phyloP scores from a whole-genome alignment of 1,139 yeast genomes.

The Meyerozyma elateridarum region DNA sequence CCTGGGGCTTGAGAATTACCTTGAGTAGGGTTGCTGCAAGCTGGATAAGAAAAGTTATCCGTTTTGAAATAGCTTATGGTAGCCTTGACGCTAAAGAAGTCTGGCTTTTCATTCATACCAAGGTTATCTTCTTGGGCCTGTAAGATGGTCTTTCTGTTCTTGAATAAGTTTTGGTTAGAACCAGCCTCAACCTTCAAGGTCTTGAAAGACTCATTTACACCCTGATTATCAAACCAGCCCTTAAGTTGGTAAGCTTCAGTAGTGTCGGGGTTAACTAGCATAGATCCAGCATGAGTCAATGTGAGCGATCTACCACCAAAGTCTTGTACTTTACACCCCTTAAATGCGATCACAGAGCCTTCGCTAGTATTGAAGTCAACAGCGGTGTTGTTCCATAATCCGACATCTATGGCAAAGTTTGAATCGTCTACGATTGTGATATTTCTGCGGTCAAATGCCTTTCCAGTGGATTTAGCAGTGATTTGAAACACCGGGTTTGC shows the following conservation, averaged over 20 bases:
- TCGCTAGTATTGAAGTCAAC: constrained; percentile 65
- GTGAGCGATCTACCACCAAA: constrained; percentile 85
- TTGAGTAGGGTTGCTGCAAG: constrained; percentile 59
- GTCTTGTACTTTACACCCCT: constrained; percentile 86
- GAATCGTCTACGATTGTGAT: constrained; percentile 82
- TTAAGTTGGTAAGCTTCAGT: constrained; percentile 82
- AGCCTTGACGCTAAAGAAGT: constrained; percentile 72
- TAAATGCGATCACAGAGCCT: constrained; percentile 87
- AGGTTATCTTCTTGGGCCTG: constrained; percentile 66
- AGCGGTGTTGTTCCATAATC: constrained; percentile 90
- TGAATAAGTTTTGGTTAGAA: constrained; percentile 23
- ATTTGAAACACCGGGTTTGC: constrained; percentile 74
- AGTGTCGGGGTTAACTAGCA: constrained; percentile 79
- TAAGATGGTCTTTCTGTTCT: constrained; percentile 58
- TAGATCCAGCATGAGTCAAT: constrained; percentile 71
- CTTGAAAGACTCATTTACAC: constrained; percentile 58
- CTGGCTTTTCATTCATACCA: constrained; percentile 74
- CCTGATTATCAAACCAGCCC: constrained; percentile 93
- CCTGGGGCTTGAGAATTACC: constrained; percentile 16
- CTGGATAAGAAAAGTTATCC: constrained; percentile 82
- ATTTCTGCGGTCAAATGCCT: constrained; percentile 89
- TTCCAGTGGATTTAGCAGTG: constrained; percentile 89
- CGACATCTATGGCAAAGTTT: constrained; percentile 68
- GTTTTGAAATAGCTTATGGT: constrained; percentile 66
- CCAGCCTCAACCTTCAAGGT: constrained; percentile 45